A percentile compares a stretch with the other conserved stretches of the same genome.
Evolutionary conservation across 495 filamentous ascomycete species (phyloP).

Genomic region (Hypoxylon trugodes): DNA sequence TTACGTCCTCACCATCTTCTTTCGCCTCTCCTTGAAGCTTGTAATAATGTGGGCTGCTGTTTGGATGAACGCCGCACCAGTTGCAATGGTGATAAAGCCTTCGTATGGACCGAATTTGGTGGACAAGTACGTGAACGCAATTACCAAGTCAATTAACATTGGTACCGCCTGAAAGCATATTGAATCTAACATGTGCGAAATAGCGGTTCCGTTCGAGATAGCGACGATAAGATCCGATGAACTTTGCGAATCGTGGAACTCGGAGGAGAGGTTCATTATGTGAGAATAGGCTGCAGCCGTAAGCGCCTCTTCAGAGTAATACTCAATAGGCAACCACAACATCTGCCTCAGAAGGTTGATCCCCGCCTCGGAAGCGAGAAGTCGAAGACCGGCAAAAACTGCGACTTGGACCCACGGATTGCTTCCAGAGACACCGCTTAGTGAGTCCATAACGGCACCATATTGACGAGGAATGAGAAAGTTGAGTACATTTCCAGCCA

Average conservation of each 20-base stretch:
- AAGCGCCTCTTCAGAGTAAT: conserved; percentile 67
- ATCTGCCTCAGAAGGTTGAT: conserved; percentile 62
- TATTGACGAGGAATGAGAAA: conserved; percentile 73
- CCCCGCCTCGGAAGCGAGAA: conserved; percentile 65
- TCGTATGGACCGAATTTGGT: conserved; percentile 77
- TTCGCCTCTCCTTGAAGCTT: conserved; percentile 49
- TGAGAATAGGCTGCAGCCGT: conserved; percentile 75
- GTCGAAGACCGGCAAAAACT: conserved; percentile 62
- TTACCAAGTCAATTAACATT: conserved; percentile 73
- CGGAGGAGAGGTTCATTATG: conserved; percentile 78
- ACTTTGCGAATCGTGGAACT: conserved; percentile 80
- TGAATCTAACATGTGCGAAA: conserved; percentile 70
- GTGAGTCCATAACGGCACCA: conserved; percentile 67
- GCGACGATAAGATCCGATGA: conserved; percentile 75
- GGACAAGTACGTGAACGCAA: conserved; percentile 75
- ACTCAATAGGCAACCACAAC: conserved; percentile 73
- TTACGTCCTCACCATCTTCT: conserved; percentile 49
- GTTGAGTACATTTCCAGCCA: conserved; percentile 67
- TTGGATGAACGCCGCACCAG: conserved; percentile 70
- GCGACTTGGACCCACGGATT: conserved; percentile 64
- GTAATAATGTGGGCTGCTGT: conserved; percentile 63
- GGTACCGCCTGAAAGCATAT: conserved; percentile 73
- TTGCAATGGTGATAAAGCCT: conserved; percentile 71
- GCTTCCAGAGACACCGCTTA: conserved; percentile 50
- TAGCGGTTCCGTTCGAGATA: conserved; percentile 68